Conservation (phyloP, 768 basidiomycete genomes). For the Cystofilobasidium bisporidii region DNA sequence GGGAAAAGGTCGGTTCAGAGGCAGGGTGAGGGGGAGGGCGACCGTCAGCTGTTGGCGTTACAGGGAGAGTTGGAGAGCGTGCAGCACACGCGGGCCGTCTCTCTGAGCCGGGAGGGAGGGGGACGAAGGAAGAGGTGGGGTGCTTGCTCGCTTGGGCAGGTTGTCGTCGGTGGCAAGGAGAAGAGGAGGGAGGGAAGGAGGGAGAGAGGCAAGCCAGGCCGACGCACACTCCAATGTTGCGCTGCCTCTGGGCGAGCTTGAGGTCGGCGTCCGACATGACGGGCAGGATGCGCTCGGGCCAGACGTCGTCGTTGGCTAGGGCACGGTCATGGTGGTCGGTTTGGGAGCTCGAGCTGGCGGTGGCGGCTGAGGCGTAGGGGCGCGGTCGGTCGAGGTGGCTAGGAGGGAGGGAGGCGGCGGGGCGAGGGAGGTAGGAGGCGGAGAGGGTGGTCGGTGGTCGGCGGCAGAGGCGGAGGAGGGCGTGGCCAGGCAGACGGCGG, state of each 20-base stretch:
- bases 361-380: too few relatives aligned
- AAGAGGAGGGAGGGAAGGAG: not conserved
- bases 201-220: too few relatives aligned
- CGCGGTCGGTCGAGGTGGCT: not conserved
- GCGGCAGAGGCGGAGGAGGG: not conserved
- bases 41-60: too few relatives aligned
- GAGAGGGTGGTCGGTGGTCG: not conserved
- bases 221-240: slow-evolving; percentile 78
- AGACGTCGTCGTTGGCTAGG: slow-evolving; percentile 29
- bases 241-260: slow-evolving; percentile 58
- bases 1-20: too few relatives aligned
- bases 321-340: slow-evolving; percentile 16
- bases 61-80: too few relatives aligned
- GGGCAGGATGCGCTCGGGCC: slow-evolving; percentile 40
- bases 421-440: not conserved
- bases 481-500: not conserved
- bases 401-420: not conserved
- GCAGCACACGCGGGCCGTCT: too few relatives aligned
- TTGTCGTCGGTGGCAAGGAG: not conserved
- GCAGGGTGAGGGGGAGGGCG: too few relatives aligned
- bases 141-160: too few relatives aligned
- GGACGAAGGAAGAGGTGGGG: too few relatives aligned
- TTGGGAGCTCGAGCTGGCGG: too few relatives aligned
- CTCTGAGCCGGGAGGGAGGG: too few relatives aligned
- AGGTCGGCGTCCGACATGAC: slow-evolving; percentile 53